A percentile compares a stretch with the other conserved stretches of the same genome.
These are phyloP conservation scores for Pilasporangium apinafurcum DNA, from an alignment of 352 stramenopile genomes.

Conservation along the genomic window DNA sequence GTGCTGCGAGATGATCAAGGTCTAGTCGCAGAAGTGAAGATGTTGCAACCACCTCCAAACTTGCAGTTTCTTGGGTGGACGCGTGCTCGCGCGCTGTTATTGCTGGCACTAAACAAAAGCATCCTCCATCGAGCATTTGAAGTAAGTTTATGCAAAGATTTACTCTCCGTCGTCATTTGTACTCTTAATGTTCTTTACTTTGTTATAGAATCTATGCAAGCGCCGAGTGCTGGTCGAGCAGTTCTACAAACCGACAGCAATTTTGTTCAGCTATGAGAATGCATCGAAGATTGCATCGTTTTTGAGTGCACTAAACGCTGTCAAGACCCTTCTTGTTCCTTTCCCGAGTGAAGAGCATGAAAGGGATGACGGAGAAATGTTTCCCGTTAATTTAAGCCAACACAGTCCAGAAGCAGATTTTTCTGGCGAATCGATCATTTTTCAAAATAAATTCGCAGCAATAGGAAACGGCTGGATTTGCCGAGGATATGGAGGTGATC, in stretches of 20 bases:
- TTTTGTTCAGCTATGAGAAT: slow-evolving; percentile 63
- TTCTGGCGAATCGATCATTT: slow-evolving; percentile 14
- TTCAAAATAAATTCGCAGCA: slow-evolving; percentile 4
- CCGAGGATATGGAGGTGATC: slow-evolving; percentile 17
- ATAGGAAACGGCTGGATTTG: slow-evolving; percentile 22
- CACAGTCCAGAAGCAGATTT: slow-evolving; percentile 37
- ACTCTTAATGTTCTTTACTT: not conserved
- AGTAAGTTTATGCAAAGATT: slow-evolving; percentile 10
- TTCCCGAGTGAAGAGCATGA: slow-evolving; percentile 13
- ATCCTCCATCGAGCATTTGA: slow-evolving; percentile 73
- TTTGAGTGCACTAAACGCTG: slow-evolving; percentile 63
- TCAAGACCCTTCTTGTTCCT: slow-evolving; percentile 46
- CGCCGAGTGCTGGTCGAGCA: slow-evolving; percentile 45
- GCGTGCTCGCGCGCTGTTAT: slow-evolving; percentile 50
- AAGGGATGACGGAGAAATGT: slow-evolving; percentile 7
- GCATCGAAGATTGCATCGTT: slow-evolving; percentile 46
- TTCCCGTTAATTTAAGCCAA: slow-evolving; percentile 48
- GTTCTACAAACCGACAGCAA: slow-evolving; percentile 49
- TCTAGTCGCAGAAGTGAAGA: slow-evolving; percentile 48
- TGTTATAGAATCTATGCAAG: slow-evolving; percentile 59
- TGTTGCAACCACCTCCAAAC: slow-evolving; percentile 17
- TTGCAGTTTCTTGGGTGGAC: slow-evolving; percentile 60
- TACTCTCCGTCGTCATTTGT: not conserved
- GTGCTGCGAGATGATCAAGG: slow-evolving; percentile 67
- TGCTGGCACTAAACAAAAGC: slow-evolving; percentile 66